These are phyloP conservation scores for Pleurotus tuoliensis DNA, from an alignment of 768 basidiomycete genomes.

Conservation along the genomic window DNA sequence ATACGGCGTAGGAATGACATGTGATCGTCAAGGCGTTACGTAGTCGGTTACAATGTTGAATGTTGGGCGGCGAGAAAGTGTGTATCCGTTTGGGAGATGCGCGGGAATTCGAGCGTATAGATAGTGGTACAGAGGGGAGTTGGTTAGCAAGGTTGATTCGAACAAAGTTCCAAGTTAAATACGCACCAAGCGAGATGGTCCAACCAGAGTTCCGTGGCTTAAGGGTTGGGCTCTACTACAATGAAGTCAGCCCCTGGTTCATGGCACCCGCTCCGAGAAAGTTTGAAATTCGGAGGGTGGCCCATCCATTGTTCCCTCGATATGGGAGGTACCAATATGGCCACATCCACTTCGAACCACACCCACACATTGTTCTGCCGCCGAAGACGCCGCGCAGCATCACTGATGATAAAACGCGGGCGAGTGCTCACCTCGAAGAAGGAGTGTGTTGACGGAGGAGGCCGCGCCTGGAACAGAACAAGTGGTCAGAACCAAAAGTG, in stretches of 20 bases:
- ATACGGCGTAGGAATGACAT: slow-evolving; percentile 38
- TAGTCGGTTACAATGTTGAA: slow-evolving; percentile 18
- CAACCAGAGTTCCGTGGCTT: slow-evolving; percentile 16
- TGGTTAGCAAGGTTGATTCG: background rate
- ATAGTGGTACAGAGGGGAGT: slow-evolving; percentile 1
- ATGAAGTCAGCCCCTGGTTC: slow-evolving; percentile 21
- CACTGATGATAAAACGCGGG: slow-evolving; percentile 16
- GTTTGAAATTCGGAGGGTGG: slow-evolving; percentile 18
- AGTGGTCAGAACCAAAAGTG: slow-evolving; percentile 16
- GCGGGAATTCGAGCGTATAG: background rate
- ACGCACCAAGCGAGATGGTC: slow-evolving; percentile 14
- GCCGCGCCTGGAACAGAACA: slow-evolving; percentile 51
- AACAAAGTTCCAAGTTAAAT: slow-evolving; percentile 7
- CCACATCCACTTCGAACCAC: background rate
- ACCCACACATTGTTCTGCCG: background rate
- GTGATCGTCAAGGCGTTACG: slow-evolving; percentile 15
- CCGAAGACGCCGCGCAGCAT: background rate
- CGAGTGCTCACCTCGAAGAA: slow-evolving; percentile 45
- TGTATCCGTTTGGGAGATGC: background rate
- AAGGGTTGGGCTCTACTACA: slow-evolving; percentile 27
- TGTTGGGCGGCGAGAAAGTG: slow-evolving; percentile 8
- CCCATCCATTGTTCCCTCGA: slow-evolving; percentile 19
- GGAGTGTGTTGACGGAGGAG: slow-evolving; percentile 65
- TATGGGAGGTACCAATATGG: slow-evolving; percentile 6
- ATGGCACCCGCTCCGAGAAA: slow-evolving; percentile 7